Conservation (phyloP, 1,284 basidiomycete species). For the Bothia castanella region DNA sequence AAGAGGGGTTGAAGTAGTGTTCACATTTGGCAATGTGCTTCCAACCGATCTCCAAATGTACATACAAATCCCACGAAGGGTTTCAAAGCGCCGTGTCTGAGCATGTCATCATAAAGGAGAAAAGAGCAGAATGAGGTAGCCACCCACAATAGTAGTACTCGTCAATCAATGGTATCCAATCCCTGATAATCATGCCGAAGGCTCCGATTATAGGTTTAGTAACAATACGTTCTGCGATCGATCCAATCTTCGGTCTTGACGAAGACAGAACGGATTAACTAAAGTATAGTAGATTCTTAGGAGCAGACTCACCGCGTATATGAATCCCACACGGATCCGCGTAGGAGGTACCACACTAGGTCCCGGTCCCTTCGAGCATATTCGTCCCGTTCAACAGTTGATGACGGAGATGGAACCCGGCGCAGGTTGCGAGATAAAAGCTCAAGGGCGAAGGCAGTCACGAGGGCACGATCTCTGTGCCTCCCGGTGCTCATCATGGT, state of each 20-base stretch:
- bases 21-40: slow-evolving; percentile 3
- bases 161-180: slow-evolving; percentile 92
- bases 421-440: slow-evolving; percentile 65
- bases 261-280: slow-evolving; percentile 2
- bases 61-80: slow-evolving; percentile 1
- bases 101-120: slow-evolving; percentile 4
- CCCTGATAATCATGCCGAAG: slow-evolving; percentile 73
- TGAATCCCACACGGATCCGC: slow-evolving; percentile 84
- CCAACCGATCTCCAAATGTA: slow-evolving; percentile 2
- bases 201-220: slow-evolving; percentile 71
- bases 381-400: slow-evolving; percentile 69
- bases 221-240: slow-evolving; percentile 55
- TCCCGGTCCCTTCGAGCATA: slow-evolving; percentile 79
- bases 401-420: slow-evolving; percentile 56
- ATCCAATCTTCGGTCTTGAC: slow-evolving; percentile 70
- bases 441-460: slow-evolving; percentile 58
- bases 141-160: slow-evolving; percentile 91
- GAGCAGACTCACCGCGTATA: slow-evolving; percentile 64
- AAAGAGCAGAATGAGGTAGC: background rate
- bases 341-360: slow-evolving; percentile 82
- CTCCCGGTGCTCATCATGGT: slow-evolving; percentile 30
- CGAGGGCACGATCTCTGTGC: slow-evolving; percentile 48
- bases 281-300: background rate
- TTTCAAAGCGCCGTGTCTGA: slow-evolving; percentile 53
- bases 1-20: background rate